Percentiles rank a stretch among this genome's conserved stretches.
phyloP scores from a whole-genome alignment of 2,329 filamentous ascomycete genomes.

The Domatiomyces catenatus region DNA sequence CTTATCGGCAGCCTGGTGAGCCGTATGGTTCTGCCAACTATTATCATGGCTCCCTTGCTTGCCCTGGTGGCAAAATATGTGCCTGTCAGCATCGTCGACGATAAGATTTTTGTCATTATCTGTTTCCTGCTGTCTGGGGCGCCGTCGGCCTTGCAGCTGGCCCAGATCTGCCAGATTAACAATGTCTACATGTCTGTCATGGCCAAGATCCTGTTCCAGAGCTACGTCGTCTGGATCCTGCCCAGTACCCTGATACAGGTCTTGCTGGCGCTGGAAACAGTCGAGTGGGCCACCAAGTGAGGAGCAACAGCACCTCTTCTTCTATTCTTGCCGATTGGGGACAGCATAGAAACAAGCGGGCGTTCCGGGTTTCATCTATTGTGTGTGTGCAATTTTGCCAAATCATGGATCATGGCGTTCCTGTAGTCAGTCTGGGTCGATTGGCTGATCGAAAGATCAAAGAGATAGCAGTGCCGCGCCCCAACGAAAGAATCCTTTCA shows the following conservation, averaged over 20 bases:
- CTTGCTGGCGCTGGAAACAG: slow-evolving; percentile 77
- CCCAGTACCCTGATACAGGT: slow-evolving; percentile 84
- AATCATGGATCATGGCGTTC: not conserved
- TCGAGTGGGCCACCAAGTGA: slow-evolving; percentile 62
- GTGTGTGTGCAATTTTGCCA: not conserved
- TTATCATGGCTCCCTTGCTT: slow-evolving; percentile 82
- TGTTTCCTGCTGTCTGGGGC: slow-evolving; percentile 93
- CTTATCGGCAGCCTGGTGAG: slow-evolving; percentile 73
- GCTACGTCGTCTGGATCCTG: slow-evolving; percentile 92
- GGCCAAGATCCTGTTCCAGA: slow-evolving; percentile 85
- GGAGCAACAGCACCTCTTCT: slow-evolving; percentile 37
- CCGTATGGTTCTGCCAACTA: slow-evolving; percentile 80
- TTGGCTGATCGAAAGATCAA: no score
- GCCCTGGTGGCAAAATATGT: slow-evolving; percentile 80
- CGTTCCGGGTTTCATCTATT: not conserved
- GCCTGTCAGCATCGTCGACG: slow-evolving; percentile 83
- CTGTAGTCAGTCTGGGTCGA: not conserved
- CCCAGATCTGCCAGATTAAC: slow-evolving; percentile 98
- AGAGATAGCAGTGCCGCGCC: no score
- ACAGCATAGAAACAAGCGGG: not conserved
- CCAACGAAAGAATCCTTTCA: no score
- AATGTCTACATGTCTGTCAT: slow-evolving; percentile 90
- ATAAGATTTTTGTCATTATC: slow-evolving; percentile 95
- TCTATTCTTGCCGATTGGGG: slow-evolving; percentile 13
- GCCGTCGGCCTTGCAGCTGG: slow-evolving; percentile 81